Evolutionary conservation across 805 yeast species (phyloP).

Genomic region (Saccharomycopsis fibuligera): DNA sequence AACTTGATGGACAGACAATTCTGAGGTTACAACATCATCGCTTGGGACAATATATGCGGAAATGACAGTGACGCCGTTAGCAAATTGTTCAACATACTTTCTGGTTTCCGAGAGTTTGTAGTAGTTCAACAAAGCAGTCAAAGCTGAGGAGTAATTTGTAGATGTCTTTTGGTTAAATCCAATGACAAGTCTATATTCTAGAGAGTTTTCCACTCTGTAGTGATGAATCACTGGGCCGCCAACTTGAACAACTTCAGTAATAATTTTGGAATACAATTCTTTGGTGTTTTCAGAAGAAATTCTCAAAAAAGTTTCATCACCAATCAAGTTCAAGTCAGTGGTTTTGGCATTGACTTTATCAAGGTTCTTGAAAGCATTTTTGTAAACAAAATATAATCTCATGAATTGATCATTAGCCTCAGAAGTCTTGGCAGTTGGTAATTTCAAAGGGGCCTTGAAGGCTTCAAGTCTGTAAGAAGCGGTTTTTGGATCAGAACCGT

Average conservation of each 20-base stretch:
- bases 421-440: slow-evolving; percentile 31
- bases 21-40: slow-evolving; percentile 39
- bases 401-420: slow-evolving; percentile 37
- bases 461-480: slow-evolving; percentile 68
- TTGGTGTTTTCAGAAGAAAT: slow-evolving; percentile 80
- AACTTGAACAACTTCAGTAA: slow-evolving; percentile 59
- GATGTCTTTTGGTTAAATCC: slow-evolving; percentile 83
- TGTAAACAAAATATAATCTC: slow-evolving; percentile 78
- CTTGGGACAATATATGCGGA: slow-evolving; percentile 76
- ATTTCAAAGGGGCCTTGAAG: slow-evolving; percentile 56
- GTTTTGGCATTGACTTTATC: slow-evolving; percentile 30
- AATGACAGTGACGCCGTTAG: slow-evolving; percentile 80
- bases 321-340: slow-evolving; percentile 57
- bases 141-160: slow-evolving; percentile 80
- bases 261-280: slow-evolving; percentile 63
- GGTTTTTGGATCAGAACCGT: slow-evolving; percentile 35
- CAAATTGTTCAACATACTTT: slow-evolving; percentile 90
- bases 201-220: slow-evolving; percentile 68
- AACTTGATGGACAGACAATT: slow-evolving; percentile 79
- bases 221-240: slow-evolving; percentile 93
- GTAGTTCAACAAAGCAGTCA: slow-evolving; percentile 80
- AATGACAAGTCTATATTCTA: slow-evolving; percentile 81
- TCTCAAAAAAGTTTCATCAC: slow-evolving; percentile 71
- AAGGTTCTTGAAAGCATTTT: slow-evolving; percentile 45
- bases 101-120: slow-evolving; percentile 80